Evolutionary conservation across 805 yeast species (phyloP).

Genomic region (Teunomyces lycoperdinae): DNA sequence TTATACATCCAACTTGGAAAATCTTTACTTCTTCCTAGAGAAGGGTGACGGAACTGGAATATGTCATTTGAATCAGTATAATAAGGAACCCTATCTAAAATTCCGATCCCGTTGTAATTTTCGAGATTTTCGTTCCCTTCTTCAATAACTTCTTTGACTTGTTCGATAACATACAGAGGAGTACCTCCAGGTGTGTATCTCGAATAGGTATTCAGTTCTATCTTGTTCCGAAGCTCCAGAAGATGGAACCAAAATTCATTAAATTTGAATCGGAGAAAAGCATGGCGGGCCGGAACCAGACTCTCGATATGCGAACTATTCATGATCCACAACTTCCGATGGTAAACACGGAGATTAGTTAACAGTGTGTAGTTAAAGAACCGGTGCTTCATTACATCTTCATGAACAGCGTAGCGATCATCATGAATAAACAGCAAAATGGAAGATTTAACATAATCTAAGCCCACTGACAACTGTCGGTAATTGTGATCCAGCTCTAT

Average conservation of each 20-base stretch:
- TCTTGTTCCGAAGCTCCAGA: neutral
- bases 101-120: conserved; percentile 7
- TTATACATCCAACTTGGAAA: no score
- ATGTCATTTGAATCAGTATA: neutral
- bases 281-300: conserved; percentile 1
- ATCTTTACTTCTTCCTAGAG: no score
- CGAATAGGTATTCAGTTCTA: neutral
- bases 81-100: neutral
- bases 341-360: neutral
- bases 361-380: conserved; percentile 13
- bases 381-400: conserved; percentile 5
- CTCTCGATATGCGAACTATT: neutral
- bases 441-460: neutral
- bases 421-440: neutral
- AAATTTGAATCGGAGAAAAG: conserved; percentile 11
- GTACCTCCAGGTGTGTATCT: neutral
- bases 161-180: conserved; percentile 1
- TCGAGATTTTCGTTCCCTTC: conserved; percentile 6
- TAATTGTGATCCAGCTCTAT: neutral
- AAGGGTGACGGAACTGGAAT: neutral
- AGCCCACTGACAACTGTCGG: neutral
- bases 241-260: conserved; percentile 10
- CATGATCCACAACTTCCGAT: neutral
- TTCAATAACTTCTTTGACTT: neutral
- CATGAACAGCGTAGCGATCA: conserved; percentile 3